A percentile compares a stretch with the other conserved stretches of the same genome.
phyloP scores from a whole-genome alignment of 495 filamentous ascomycete species.

The Neurospora sp. region DNA sequence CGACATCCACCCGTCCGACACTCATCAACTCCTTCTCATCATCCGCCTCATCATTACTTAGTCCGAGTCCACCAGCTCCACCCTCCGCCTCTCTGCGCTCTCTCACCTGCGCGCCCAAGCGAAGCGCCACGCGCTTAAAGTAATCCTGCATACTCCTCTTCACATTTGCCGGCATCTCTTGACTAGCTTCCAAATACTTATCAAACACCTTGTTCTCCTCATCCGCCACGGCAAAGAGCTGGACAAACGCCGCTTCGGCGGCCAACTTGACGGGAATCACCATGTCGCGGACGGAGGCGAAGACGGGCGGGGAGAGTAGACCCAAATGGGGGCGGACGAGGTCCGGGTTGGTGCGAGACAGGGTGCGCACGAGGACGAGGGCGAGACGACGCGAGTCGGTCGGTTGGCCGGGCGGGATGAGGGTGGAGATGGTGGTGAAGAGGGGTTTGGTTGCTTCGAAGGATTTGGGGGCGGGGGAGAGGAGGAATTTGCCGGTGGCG shows the following conservation, averaged over 20 bases:
- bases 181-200: conserved; percentile 55
- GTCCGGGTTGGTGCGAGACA: conserved; percentile 65
- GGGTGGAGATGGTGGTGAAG: conserved; percentile 61
- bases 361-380: conserved; percentile 80
- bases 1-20: conserved; percentile 83
- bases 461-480: conserved; percentile 49
- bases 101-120: conserved; percentile 70
- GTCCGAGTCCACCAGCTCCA: conserved; percentile 71
- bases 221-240: conserved; percentile 88
- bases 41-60: conserved; percentile 81
- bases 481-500: conserved; percentile 89
- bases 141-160: conserved; percentile 95
- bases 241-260: conserved; percentile 86
- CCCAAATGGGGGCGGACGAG: conserved; percentile 68
- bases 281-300: conserved; percentile 79
- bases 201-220: conserved; percentile 81
- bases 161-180: conserved; percentile 50
- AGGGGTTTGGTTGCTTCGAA: conserved; percentile 68
- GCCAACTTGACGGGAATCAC: conserved; percentile 96
- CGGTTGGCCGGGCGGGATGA: conserved; percentile 66
- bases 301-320: conserved; percentile 70
- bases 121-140: conserved; percentile 83
- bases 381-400: conserved; percentile 77
- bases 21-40: conserved; percentile 95
- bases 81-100: conserved; percentile 86